Evolutionary conservation across 139 green algal species (phyloP).

Genomic region (Pseudopediastrum boryanum): DNA sequence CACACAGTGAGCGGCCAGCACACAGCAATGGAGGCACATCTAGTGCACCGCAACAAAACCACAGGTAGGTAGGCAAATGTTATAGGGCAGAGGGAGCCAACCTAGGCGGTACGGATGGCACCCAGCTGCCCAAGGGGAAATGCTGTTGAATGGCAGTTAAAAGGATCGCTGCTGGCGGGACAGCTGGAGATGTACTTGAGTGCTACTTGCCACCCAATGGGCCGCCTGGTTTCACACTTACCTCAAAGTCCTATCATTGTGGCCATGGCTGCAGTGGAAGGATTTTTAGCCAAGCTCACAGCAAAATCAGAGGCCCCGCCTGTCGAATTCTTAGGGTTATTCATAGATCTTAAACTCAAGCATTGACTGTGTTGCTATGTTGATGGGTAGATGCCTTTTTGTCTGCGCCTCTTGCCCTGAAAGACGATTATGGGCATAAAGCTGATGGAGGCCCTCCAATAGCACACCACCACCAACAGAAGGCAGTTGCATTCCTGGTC

Average conservation of each 20-base stretch:
- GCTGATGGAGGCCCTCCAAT: not conserved
- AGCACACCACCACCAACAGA: not conserved
- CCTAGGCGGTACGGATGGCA: not conserved
- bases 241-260: too few species aligned
- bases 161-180: not conserved
- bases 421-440: not conserved
- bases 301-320: too few species aligned
- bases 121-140: not conserved
- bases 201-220: too few species aligned
- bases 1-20: slow-evolving; percentile 70
- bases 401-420: not conserved
- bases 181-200: not conserved
- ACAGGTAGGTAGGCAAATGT: slow-evolving; percentile 45
- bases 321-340: too few species aligned
- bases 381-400: not conserved
- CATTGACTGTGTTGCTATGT: too few species aligned
- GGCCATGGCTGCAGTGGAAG: too few species aligned
- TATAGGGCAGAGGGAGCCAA: too few species aligned
- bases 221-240: too few species aligned
- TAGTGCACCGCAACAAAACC: slow-evolving; percentile 73
- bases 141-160: not conserved
- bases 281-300: too few species aligned
- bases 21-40: slow-evolving; percentile 79
- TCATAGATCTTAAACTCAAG: too few species aligned
- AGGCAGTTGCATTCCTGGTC: too few species aligned